Evolutionary conservation across 2,329 filamentous ascomycete species (phyloP).

Genomic region (Ceratocystis colombiana): DNA sequence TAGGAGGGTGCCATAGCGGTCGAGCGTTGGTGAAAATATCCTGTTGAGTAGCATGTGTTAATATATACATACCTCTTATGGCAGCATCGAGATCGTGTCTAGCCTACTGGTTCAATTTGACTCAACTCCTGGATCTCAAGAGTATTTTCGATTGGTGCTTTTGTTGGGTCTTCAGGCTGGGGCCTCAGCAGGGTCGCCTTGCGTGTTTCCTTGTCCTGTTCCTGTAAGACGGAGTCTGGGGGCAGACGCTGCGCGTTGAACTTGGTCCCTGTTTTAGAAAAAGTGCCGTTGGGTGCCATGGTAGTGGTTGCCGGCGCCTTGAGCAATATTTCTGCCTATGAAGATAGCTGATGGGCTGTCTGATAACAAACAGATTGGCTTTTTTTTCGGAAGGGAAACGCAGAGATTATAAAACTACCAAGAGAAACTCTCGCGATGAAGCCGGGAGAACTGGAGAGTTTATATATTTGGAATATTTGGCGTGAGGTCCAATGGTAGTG

Average conservation of each 20-base stretch:
- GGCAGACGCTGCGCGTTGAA: neutral
- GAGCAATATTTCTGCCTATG: no score
- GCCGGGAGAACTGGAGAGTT: no score
- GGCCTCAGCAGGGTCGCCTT: conserved; percentile 49
- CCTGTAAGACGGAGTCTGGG: neutral
- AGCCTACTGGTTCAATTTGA: conserved; percentile 58
- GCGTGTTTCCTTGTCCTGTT: conserved; percentile 28
- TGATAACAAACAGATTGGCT: no score
- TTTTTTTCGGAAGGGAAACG: no score
- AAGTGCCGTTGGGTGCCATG: conserved; percentile 18
- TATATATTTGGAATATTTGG: no score
- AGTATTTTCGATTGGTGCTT: conserved; percentile 78
- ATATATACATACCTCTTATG: neutral
- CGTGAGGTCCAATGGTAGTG: no score
- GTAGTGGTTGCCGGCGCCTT: neutral
- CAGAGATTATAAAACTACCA: no score
- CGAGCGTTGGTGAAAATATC: conserved; percentile 94
- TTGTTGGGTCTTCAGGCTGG: conserved; percentile 59
- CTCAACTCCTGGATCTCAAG: conserved; percentile 73
- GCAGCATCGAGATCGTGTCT: neutral
- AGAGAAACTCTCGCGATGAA: neutral
- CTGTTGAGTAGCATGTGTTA: conserved; percentile 34
- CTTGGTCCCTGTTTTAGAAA: conserved; percentile 4
- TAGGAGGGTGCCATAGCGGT: conserved; percentile 81
- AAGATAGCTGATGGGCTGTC: no score